Percentiles rank a stretch among this genome's conserved stretches.
These are phyloP conservation scores for Larix sibirica DNA, from an alignment of 83 land plant species.

Conservation along the genomic window DNA sequence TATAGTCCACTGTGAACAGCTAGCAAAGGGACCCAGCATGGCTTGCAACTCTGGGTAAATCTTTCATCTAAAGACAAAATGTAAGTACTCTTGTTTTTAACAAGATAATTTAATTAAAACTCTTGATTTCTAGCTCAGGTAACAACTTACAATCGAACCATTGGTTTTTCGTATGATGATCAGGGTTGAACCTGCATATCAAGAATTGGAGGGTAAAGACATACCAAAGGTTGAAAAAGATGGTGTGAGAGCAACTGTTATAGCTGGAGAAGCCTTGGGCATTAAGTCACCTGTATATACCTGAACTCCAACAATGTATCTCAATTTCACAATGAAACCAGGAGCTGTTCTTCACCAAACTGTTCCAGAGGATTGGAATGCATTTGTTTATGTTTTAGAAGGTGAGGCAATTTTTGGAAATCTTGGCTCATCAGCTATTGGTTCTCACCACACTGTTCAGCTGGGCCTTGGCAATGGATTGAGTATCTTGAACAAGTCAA, in stretches of 20 bases:
- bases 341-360: slow-evolving; percentile 73
- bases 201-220: slow-evolving; percentile 64
- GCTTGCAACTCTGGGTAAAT: slow-evolving; percentile 89
- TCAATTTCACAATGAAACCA: slow-evolving; percentile 81
- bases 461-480: slow-evolving; percentile 75
- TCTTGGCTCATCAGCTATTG: slow-evolving; percentile 21
- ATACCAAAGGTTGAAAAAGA: slow-evolving; percentile 59
- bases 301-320: slow-evolving; percentile 86
- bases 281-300: slow-evolving; percentile 79
- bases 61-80: slow-evolving; percentile 85
- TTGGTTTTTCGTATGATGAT: not conserved
- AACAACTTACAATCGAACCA: too few relatives aligned
- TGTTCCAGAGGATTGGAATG: slow-evolving; percentile 79
- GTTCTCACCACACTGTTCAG: slow-evolving; percentile 58
- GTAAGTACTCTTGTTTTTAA: slow-evolving; percentile 33
- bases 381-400: slow-evolving; percentile 78
- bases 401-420: slow-evolving; percentile 70
- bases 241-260: slow-evolving; percentile 77
- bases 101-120: not conserved
- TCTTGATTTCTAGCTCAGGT: not conserved
- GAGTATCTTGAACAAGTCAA: slow-evolving; percentile 67
- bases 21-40: slow-evolving; percentile 53
- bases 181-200: slow-evolving; percentile 93
- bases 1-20: slow-evolving; percentile 83
- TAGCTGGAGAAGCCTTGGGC: slow-evolving; percentile 91